Evolutionary conservation across 306 rosid species (phyloP).

Genomic region (Quercus wislizeni): DNA sequence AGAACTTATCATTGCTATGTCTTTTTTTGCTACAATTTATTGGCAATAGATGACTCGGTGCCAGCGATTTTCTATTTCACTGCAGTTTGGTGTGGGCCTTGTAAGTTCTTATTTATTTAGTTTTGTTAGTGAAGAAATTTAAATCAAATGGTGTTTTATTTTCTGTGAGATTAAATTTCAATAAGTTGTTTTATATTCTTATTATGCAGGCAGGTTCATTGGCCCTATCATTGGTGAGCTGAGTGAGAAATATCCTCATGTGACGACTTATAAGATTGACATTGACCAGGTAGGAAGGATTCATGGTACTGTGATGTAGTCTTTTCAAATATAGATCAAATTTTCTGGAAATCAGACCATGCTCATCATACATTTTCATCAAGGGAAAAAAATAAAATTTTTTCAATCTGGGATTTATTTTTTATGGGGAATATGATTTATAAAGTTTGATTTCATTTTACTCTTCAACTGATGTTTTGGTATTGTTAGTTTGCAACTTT

Average conservation of each 20-base stretch:
- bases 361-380: background rate
- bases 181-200: background rate
- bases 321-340: background rate
- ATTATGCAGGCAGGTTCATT: slow-evolving; percentile 66
- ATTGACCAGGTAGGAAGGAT: slow-evolving; percentile 63
- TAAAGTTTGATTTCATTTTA: background rate
- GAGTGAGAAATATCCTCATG: slow-evolving; percentile 64
- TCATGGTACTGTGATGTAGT: slow-evolving; percentile 1
- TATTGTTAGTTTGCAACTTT: background rate
- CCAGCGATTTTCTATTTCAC: slow-evolving; percentile 83
- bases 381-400: too few species aligned
- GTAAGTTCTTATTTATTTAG: slow-evolving; percentile 46
- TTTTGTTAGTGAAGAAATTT: background rate
- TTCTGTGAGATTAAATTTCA: background rate
- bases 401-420: background rate
- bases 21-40: slow-evolving; percentile 18
- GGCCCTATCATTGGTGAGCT: slow-evolving; percentile 62
- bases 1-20: background rate
- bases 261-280: slow-evolving; percentile 78
- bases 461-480: background rate
- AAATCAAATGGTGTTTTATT: background rate
- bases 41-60: slow-evolving; percentile 46
- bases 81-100: slow-evolving; percentile 92
- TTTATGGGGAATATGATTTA: background rate
- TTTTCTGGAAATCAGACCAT: background rate